Conservation (phyloP, 192 early-diverging fungal species). For the Bifiguratus adelaidae region DNA sequence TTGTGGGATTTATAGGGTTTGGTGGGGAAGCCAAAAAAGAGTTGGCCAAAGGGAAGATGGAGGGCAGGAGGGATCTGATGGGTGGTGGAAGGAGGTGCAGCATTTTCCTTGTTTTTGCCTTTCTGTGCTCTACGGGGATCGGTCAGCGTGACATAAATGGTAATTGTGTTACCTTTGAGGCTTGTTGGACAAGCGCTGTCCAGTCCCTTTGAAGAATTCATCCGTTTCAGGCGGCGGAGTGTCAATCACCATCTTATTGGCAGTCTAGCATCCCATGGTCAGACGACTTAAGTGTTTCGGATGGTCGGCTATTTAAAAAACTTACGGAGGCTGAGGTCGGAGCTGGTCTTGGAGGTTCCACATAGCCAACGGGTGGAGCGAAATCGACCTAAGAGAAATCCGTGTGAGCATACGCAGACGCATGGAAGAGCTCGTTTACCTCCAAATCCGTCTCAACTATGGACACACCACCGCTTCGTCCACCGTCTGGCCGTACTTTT, state of each 20-base stretch:
- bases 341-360: constrained; percentile 53
- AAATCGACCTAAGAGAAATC: constrained; percentile 64
- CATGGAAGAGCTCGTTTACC: constrained; percentile 19
- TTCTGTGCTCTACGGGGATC: neutral
- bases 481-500: constrained; percentile 65
- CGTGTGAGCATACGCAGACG: neutral
- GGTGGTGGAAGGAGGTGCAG: no score
- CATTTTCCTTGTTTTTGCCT: constrained; percentile 10
- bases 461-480: constrained; percentile 63
- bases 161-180: neutral
- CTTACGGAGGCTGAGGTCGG: constrained; percentile 11
- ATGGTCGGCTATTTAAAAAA: neutral
- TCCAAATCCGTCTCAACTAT: constrained; percentile 97
- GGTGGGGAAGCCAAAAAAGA: constrained; percentile 84
- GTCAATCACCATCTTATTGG: no score
- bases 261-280: no score
- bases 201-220: neutral
- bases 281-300: no score
- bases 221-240: neutral
- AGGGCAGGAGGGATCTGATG: constrained; percentile 67
- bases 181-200: neutral
- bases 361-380: constrained; percentile 91
- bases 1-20: constrained; percentile 55
- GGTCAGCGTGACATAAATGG: constrained; percentile 6
- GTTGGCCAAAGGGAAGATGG: constrained; percentile 71